A percentile compares a stretch with the other conserved stretches of the same genome.
phyloP scores from a whole-genome alignment of 805 yeast genomes.

The Starmerella davenportii region DNA sequence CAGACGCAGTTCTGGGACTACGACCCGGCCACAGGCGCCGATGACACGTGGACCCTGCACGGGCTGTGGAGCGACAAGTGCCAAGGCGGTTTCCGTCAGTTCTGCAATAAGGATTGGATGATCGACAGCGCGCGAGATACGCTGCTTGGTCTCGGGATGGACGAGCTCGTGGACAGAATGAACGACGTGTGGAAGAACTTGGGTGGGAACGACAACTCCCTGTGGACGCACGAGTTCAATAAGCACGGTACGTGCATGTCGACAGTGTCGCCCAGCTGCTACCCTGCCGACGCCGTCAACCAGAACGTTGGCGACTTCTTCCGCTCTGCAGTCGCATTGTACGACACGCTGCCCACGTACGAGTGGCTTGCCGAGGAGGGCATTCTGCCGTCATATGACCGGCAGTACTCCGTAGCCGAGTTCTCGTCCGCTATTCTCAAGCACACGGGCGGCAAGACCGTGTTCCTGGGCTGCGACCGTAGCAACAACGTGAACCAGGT shows the following conservation, averaged over 20 bases:
- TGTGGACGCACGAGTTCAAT: constrained; percentile 87
- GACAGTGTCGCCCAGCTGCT: constrained; percentile 59
- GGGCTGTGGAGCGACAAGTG: constrained; percentile 86
- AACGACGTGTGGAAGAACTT: constrained; percentile 46
- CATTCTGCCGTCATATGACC: constrained; percentile 43
- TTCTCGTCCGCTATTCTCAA: constrained; percentile 22
- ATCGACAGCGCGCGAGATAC: constrained; percentile 34
- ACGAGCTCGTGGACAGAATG: constrained; percentile 41
- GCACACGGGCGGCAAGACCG: constrained; percentile 33
- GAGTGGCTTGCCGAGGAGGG: constrained; percentile 49
- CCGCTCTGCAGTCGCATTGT: constrained; percentile 40
- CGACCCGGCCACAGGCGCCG: constrained; percentile 52
- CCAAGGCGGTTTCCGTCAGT: constrained; percentile 63
- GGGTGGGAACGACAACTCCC: constrained; percentile 43
- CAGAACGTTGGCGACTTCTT: constrained; percentile 51
- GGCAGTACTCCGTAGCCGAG: constrained; percentile 37
- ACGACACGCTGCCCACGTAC: constrained; percentile 45
- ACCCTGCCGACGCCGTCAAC: constrained; percentile 23
- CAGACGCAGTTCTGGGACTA: constrained; percentile 92
- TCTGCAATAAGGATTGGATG: constrained; percentile 46
- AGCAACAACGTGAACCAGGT: constrained; percentile 37
- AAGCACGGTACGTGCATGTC: constrained; percentile 88
- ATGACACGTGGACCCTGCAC: constrained; percentile 57
- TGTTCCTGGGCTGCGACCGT: constrained; percentile 40
- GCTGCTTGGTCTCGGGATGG: constrained; percentile 27